These are phyloP conservation scores for Erucastrum elatum DNA, from an alignment of 345 rosid genomes.

Conservation along the genomic window DNA sequence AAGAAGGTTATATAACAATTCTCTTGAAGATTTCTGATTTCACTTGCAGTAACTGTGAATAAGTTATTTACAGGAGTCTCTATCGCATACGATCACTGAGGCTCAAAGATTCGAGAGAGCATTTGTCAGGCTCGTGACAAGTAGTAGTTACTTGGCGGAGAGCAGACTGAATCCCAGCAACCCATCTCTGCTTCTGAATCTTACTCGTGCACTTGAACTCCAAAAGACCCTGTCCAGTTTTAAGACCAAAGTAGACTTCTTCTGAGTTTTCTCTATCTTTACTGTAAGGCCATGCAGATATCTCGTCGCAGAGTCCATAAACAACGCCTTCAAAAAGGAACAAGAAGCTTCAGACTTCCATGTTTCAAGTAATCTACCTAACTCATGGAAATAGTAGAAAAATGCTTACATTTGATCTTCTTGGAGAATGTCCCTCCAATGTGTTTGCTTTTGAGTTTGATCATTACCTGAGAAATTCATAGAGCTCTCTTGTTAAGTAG, in stretches of 20 bases:
- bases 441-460: slow-evolving; percentile 46
- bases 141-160: slow-evolving; percentile 56
- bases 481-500: not conserved
- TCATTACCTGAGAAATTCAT: slow-evolving; percentile 36
- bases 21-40: slow-evolving; percentile 20
- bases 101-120: slow-evolving; percentile 54
- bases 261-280: slow-evolving; percentile 75
- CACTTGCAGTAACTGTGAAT: slow-evolving; percentile 16
- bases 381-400: not conserved
- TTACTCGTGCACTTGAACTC: slow-evolving; percentile 91
- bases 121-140: slow-evolving; percentile 49
- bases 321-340: slow-evolving; percentile 56
- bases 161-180: slow-evolving; percentile 67
- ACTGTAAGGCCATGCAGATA: slow-evolving; percentile 79
- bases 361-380: slow-evolving; percentile 15
- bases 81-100: slow-evolving; percentile 37
- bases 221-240: slow-evolving; percentile 84
- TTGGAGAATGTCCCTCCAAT: slow-evolving; percentile 44
- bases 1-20: slow-evolving; percentile 12
- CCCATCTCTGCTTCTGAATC: slow-evolving; percentile 89
- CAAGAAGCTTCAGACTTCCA: slow-evolving; percentile 10
- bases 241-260: slow-evolving; percentile 80
- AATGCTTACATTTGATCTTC: slow-evolving; percentile 37
- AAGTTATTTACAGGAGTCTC: slow-evolving; percentile 13
- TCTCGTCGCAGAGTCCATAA: slow-evolving; percentile 80